Conservation (phyloP, 164 flowering plant genomes). For the Piper betle region DNA sequence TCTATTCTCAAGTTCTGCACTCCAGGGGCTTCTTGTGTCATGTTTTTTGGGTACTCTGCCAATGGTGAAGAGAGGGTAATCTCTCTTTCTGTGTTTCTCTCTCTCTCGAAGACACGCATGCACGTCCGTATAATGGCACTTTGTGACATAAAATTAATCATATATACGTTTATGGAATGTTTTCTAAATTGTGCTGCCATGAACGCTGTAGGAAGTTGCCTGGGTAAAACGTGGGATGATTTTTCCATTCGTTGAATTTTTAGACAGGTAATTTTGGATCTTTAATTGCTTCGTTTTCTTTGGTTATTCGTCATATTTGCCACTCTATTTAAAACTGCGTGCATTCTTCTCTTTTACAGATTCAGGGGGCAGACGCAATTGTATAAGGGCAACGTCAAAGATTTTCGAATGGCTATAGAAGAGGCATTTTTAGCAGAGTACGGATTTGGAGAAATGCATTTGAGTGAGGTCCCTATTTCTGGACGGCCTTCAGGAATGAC, state of each 20-base stretch:
- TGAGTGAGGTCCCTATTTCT: conserved; percentile 29
- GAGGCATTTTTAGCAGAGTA: conserved; percentile 83
- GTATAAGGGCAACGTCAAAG: conserved; percentile 39
- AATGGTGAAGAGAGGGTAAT: conserved; percentile 66
- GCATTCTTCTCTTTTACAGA: conserved; percentile 23
- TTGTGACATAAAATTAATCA: background rate
- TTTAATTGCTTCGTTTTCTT: background rate
- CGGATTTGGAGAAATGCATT: conserved; percentile 24
- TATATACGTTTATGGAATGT: background rate
- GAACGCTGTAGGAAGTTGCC: conserved; percentile 65
- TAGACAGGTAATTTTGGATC: conserved; percentile 49
- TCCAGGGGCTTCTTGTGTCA: conserved; percentile 75
- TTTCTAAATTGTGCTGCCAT: background rate
- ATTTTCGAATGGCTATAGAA: conserved; percentile 69
- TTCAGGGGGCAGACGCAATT: conserved; percentile 67
- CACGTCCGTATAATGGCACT: background rate
- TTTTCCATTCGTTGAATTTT: conserved; percentile 65
- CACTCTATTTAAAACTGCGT: background rate
- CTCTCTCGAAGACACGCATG: background rate
- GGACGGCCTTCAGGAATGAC: conserved; percentile 28
- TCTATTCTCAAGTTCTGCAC: conserved; percentile 55
- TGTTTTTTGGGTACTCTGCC: conserved; percentile 86
- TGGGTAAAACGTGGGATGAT: conserved; percentile 81
- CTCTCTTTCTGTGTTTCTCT: background rate
- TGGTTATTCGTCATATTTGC: background rate